Base-by-base conservation (phyloP, 257 asterid genomes). In the Przewalskia tangutica region DNA sequence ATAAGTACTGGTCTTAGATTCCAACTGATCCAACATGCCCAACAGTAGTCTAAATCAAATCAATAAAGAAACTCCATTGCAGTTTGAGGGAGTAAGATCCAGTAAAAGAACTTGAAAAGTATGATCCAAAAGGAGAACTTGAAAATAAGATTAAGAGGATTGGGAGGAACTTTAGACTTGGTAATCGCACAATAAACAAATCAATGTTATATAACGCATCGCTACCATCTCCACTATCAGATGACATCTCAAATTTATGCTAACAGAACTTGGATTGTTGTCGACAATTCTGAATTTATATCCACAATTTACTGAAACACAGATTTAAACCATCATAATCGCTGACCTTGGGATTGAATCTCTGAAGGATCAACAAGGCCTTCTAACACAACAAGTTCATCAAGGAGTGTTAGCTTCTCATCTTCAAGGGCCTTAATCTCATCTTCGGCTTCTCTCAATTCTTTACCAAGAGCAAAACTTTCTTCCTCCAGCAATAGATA, bases 311-410 rank as follows among this genome's bases (percentile, higher is more conserved):
- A 75, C 46, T 4, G 46, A 27, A 7, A 13, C 32, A 50, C 27
- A 51, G 7, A 75, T 7, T 75, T 48, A 23, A 13, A 50, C 16
- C 46, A 89, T 48, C 81, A 81, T 77, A 84, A 85, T 60, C 88
- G 58, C 23, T 55, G 90, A 83, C 87, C 84, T 54, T 83, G 86
- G 75, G 89, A 81, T 36, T 82, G 91, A 84, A 90, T 73, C 32
- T 91, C 94, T 17, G 91, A 82, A 83, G 96, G 97, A 86, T 92
- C 92, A 76, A 92, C 79, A 23, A 95, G 93, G 77, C 98, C 97
- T 89, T 94, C 99, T 66, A 95, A 84, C 65, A 94, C 97, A 85
- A 95, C 98, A 79, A 95, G 97, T 83, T 94, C 93, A 83, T 95
- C 97, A 84, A 95, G 81, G 6, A 95, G 86, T 23, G 93, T 81